phyloP scores from a whole-genome alignment of 108 stramenopile species.

The Epithemia pelagica region DNA sequence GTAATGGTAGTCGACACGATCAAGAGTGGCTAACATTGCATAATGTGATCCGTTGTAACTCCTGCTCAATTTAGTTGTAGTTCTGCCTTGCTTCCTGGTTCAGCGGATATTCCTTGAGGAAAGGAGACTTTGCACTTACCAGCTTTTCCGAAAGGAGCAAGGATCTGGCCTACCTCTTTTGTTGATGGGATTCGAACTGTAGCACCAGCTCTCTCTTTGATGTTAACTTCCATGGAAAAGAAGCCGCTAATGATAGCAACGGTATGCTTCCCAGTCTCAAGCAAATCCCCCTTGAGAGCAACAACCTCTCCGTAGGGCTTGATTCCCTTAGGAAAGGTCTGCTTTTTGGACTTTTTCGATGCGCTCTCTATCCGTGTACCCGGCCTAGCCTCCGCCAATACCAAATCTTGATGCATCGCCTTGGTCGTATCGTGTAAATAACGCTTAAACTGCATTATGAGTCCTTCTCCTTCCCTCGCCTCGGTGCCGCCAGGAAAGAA shows the following conservation, averaged over 20 bases:
- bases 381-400: slow-evolving; percentile 47
- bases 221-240: slow-evolving; percentile 83
- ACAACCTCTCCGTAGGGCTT: slow-evolving; percentile 48
- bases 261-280: slow-evolving; percentile 53
- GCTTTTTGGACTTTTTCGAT: slow-evolving; percentile 35
- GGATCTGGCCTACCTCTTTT: slow-evolving; percentile 60
- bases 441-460: slow-evolving; percentile 73
- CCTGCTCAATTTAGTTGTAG: slow-evolving; percentile 6
- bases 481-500: slow-evolving; percentile 75
- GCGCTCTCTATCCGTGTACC: slow-evolving; percentile 52
- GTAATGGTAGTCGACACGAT: too few species aligned
- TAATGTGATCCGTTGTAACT: neutral
- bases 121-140: slow-evolving; percentile 93
- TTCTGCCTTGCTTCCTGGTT: slow-evolving; percentile 31
- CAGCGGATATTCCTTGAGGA: slow-evolving; percentile 60
- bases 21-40: neutral
- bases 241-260: slow-evolving; percentile 81
- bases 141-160: slow-evolving; percentile 89
- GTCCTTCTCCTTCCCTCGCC: slow-evolving; percentile 54
- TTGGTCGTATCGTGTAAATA: slow-evolving; percentile 75
- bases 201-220: slow-evolving; percentile 57
- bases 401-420: slow-evolving; percentile 73
- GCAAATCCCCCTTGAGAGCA: slow-evolving; percentile 70
- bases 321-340: slow-evolving; percentile 29
- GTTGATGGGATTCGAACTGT: slow-evolving; percentile 47